A percentile compares a stretch with the other conserved stretches of the same genome.
These are phyloP conservation scores for Telfairia occidentalis DNA, from an alignment of 331 rosid species.

Conservation along the genomic window DNA sequence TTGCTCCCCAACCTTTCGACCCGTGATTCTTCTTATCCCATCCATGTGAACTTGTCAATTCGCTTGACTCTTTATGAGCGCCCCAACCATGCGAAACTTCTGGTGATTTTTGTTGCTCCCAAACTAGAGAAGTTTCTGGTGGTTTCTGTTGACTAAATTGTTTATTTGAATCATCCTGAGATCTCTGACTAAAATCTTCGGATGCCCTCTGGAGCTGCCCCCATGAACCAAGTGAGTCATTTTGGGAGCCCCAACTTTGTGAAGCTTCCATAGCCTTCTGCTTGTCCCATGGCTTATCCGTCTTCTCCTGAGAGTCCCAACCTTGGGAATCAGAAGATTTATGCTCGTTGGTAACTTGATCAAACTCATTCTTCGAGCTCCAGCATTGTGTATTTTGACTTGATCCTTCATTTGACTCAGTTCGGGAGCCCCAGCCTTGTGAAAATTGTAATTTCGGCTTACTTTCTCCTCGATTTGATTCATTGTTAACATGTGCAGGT, in stretches of 20 bases:
- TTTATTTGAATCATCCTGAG: conserved; percentile 3
- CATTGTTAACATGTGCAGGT: conserved; percentile 3
- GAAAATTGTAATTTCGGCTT: no score
- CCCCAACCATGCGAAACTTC: conserved; percentile 41
- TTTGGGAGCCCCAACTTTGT: conserved; percentile 7
- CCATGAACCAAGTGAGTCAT: conserved; percentile 10
- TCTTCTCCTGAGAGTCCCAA: conserved; percentile 13
- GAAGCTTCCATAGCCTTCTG: neutral
- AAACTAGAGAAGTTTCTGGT: conserved; percentile 20
- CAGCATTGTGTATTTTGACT: neutral
- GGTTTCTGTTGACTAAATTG: conserved; percentile 13
- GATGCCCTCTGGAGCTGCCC: conserved; percentile 2
- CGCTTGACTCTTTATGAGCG: conserved; percentile 16
- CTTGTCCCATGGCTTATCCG: conserved; percentile 10
- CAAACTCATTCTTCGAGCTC: conserved; percentile 1
- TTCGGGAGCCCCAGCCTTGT: conserved; percentile 43
- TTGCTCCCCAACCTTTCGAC: conserved; percentile 51
- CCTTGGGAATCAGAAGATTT: neutral
- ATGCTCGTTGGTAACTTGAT: neutral
- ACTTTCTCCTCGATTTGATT: neutral
- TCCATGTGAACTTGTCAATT: conserved; percentile 28
- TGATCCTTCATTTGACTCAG: conserved; percentile 4
- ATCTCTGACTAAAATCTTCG: conserved; percentile 3
- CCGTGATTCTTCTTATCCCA: conserved; percentile 52
- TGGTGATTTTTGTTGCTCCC: conserved; percentile 8